Evolutionary conservation across 2,329 filamentous ascomycete species (phyloP).

Genomic region (Fusarium camptoceras): DNA sequence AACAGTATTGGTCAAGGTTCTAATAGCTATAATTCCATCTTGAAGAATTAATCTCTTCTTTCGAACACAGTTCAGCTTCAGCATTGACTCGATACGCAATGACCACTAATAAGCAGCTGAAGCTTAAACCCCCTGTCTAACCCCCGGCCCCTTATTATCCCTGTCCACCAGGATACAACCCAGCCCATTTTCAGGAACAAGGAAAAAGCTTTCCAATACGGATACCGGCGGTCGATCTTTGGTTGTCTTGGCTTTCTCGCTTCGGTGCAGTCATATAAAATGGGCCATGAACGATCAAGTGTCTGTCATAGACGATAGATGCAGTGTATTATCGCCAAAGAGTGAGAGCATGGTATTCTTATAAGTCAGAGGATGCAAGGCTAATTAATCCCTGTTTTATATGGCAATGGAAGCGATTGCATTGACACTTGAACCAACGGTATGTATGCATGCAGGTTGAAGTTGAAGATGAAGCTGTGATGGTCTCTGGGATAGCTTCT

Average conservation of each 20-base stretch:
- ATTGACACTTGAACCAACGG: slow-evolving; percentile 9
- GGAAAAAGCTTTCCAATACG: slow-evolving; percentile 21
- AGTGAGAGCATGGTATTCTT: neutral
- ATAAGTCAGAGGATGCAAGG: slow-evolving; percentile 2
- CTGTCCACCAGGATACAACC: slow-evolving; percentile 27
- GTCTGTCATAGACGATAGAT: neutral
- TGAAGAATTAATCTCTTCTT: neutral
- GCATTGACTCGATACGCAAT: slow-evolving; percentile 3
- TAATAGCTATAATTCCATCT: neutral
- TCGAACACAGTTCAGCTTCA: neutral
- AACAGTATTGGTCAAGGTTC: neutral
- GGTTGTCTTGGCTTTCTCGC: slow-evolving; percentile 16
- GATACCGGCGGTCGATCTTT: slow-evolving; percentile 15
- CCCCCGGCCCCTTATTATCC: slow-evolving; percentile 31
- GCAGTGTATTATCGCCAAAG: neutral
- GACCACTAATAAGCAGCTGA: slow-evolving; percentile 2
- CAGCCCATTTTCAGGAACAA: slow-evolving; percentile 26
- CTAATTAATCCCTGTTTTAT: slow-evolving; percentile 16
- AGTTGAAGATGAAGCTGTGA: neutral
- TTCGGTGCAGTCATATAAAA: neutral
- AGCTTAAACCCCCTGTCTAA: slow-evolving; percentile 20
- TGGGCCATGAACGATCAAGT: too few relatives aligned
- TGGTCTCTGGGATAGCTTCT: neutral
- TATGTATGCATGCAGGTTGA: neutral
- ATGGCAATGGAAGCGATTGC: neutral